Percentiles rank a stretch among this genome's conserved stretches.
These are phyloP conservation scores for Talaromyces albobiverticillius DNA, from an alignment of 2,329 filamentous ascomycete species.

Conservation along the genomic window DNA sequence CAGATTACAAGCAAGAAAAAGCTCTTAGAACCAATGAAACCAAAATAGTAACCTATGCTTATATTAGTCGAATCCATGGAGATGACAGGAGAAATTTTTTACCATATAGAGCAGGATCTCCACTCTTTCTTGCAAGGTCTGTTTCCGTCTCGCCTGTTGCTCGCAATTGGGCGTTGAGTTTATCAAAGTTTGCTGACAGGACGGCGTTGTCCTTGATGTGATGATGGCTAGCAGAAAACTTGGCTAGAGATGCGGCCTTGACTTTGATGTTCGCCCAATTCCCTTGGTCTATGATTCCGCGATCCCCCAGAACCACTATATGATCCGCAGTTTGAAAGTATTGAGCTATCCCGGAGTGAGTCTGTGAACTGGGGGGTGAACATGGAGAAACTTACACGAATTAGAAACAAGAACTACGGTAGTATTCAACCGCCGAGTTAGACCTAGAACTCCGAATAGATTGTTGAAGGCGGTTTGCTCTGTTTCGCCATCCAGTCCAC, in stretches of 20 bases:
- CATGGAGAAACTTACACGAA: not conserved
- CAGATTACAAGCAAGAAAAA: not conserved
- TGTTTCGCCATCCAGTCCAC: slow-evolving; percentile 13
- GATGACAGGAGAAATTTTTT: not conserved
- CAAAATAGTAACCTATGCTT: slow-evolving; percentile 5
- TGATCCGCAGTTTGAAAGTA: not conserved
- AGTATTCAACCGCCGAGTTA: not conserved
- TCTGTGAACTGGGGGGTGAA: not conserved
- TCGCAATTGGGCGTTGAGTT: slow-evolving; percentile 1
- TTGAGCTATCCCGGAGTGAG: not conserved
- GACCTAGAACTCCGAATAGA: slow-evolving; percentile 7
- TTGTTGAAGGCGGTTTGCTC: slow-evolving; percentile 10
- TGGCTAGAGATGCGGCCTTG: not conserved
- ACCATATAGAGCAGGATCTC: slow-evolving; percentile 11
- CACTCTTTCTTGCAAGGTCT: slow-evolving; percentile 8
- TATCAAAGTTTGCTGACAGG: not conserved
- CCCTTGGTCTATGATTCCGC: slow-evolving; percentile 3
- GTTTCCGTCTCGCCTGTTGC: slow-evolving; percentile 2
- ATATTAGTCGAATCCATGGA: not conserved
- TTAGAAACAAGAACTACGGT: slow-evolving; percentile 9
- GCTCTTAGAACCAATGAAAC: not conserved
- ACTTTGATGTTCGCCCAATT: slow-evolving; percentile 1
- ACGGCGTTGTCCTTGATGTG: not conserved
- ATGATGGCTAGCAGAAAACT: not conserved
- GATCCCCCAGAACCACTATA: not conserved